These are phyloP conservation scores for Pyropia yezoensis DNA, from an alignment of 23 red algal species.

Conservation along the genomic window DNA sequence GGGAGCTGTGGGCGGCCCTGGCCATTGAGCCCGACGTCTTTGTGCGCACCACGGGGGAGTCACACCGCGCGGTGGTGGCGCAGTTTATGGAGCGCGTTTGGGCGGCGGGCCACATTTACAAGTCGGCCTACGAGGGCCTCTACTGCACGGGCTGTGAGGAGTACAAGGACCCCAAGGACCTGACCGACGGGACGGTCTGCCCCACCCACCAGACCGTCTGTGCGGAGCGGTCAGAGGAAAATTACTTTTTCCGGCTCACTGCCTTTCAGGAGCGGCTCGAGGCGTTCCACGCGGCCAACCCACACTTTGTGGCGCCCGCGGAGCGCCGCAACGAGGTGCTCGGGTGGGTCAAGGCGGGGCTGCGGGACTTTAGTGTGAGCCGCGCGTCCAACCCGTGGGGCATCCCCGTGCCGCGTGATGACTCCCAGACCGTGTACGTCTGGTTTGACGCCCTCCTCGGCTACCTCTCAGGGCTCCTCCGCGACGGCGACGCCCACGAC, in stretches of 20 bases:
- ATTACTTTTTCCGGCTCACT: slow-evolving; percentile 95
- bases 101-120: slow-evolving; percentile 89
- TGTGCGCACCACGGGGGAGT: slow-evolving; percentile 56
- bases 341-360: slow-evolving; percentile 76
- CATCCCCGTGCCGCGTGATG: slow-evolving; percentile 78
- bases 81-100: slow-evolving; percentile 78
- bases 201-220: slow-evolving; percentile 67
- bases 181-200: slow-evolving; percentile 56
- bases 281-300: slow-evolving; percentile 52
- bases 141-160: slow-evolving; percentile 99
- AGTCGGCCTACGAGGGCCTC: slow-evolving; percentile 73
- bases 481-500: slow-evolving; percentile 15
- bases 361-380: slow-evolving; percentile 95
- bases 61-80: slow-evolving; percentile 52
- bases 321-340: slow-evolving; percentile 91
- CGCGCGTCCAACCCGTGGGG: slow-evolving; percentile 96
- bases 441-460: slow-evolving; percentile 99
- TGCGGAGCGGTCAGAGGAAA: slow-evolving; percentile 58
- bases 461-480: slow-evolving; percentile 69
- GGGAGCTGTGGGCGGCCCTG: slow-evolving; percentile 44
- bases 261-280: slow-evolving; percentile 70
- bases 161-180: slow-evolving; percentile 87
- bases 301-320: slow-evolving; percentile 55
- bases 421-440: slow-evolving; percentile 85
- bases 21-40: slow-evolving; percentile 67